Evolutionary conservation across 2,329 filamentous ascomycete species (phyloP).

Genomic region (Fonsecaea erecta): DNA sequence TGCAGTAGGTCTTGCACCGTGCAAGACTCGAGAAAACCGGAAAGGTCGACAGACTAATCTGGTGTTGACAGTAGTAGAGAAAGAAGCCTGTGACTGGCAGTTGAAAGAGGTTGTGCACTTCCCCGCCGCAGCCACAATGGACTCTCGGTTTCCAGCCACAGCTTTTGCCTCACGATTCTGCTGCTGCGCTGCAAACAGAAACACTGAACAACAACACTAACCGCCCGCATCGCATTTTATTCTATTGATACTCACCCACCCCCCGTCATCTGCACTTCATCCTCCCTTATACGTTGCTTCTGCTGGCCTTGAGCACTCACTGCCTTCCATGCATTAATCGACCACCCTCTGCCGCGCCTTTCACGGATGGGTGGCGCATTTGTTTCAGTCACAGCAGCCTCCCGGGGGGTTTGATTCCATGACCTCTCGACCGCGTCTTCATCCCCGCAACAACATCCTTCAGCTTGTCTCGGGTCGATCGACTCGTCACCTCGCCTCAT

Average conservation of each 20-base stretch:
- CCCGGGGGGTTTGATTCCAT: constrained; percentile 12
- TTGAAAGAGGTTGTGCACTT: neutral
- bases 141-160: constrained; percentile 21
- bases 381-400: constrained; percentile 23
- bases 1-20: neutral
- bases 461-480: neutral
- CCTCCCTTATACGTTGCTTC: constrained; percentile 1
- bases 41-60: neutral
- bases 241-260: constrained; percentile 15
- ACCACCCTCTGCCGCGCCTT: constrained; percentile 3
- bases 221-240: constrained; percentile 19
- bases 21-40: neutral
- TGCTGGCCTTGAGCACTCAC: neutral
- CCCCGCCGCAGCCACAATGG: constrained; percentile 21
- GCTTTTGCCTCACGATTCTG: too few species aligned
- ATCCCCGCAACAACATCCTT: neutral
- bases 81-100: neutral
- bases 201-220: constrained; percentile 13
- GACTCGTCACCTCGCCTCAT: constrained; percentile 9
- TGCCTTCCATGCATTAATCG: constrained; percentile 22
- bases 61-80: neutral
- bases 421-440: constrained; percentile 20
- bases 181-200: constrained; percentile 16
- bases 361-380: constrained; percentile 20
- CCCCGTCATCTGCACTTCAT: constrained; percentile 2